Evolutionary conservation across 139 green algal genomes (phyloP).

Genomic region (Tetraselmis striata): DNA sequence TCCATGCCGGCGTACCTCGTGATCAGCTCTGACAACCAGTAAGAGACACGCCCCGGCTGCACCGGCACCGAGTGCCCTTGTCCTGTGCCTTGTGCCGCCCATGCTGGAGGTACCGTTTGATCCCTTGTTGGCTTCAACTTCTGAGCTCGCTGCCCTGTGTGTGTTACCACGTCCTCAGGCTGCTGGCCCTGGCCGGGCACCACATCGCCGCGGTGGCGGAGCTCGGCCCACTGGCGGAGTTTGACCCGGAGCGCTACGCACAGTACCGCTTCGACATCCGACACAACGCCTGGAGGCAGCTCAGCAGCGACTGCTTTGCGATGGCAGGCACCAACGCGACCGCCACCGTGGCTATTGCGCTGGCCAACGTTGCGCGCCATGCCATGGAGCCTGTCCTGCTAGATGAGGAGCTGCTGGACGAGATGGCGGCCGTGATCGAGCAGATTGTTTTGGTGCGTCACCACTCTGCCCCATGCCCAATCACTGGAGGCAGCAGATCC

Average conservation of each 20-base stretch:
- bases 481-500: too few relatives aligned
- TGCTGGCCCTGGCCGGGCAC: neutral
- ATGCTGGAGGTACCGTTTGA: too few relatives aligned
- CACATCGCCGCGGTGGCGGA: neutral
- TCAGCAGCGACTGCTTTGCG: neutral
- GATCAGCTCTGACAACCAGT: neutral
- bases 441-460: too few relatives aligned
- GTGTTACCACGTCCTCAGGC: neutral
- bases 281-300: neutral
- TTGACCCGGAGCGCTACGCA: neutral
- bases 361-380: neutral
- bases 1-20: neutral
- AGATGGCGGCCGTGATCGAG: too few relatives aligned
- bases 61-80: too few relatives aligned
- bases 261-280: neutral
- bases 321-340: neutral
- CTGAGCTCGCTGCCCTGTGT: too few relatives aligned
- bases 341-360: neutral
- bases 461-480: too few relatives aligned
- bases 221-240: neutral
- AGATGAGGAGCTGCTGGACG: neutral
- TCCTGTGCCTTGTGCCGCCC: too few relatives aligned
- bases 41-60: too few relatives aligned
- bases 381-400: neutral
- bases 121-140: too few relatives aligned